Evolutionary conservation across 768 basidiomycete species (phyloP), one percentile per base, ranked within the genome.

Genomic region (Cystobasidium tubakii): DNA sequence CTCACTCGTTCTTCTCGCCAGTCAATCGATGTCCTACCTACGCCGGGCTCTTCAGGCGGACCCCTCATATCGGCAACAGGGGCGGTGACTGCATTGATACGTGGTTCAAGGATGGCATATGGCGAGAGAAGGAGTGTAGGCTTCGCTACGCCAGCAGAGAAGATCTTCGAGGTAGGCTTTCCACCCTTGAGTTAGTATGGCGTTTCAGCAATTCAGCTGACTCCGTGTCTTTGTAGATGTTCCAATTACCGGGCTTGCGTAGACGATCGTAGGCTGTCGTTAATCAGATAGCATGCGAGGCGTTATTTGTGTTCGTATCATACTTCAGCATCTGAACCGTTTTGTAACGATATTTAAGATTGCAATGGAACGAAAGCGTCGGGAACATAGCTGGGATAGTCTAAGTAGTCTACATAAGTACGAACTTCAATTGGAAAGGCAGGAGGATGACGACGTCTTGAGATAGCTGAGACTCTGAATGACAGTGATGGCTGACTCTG

Each of bases 91-190:
- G 69, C 50, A 6, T 44, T 71, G 54, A 44, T 71, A 3, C 69
- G 69, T 13, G 69, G 69, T 27, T 57, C 53, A 31, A 31, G 69
- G 42, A 55, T 71, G 55, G 54, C 69, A 4, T 71, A 34, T 44
- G 69, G 69, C 69, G 69, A 71, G 31, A 55, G 55, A 44, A 13
- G 69, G 9, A 55, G 69, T 27, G 43, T 44, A 57, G 69, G 69
- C 43, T 71, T 71, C 39, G 69, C 69, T 21, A 71, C 69, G 10
- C 69, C 69, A 13, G 69, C 69, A 19, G 69, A 71, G 31, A 71
- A 71, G 55, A 71, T 71, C 13, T 71, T 71, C 34, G 69, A 71
- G 33, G 57, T 60, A 29, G 21, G 57, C 33, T 12, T 27, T 34
- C 17, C 53, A n/a, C 15, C 15, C 39, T 39, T n/a, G 15, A 6